A percentile compares a stretch with the other conserved stretches of the same genome.
Evolutionary conservation across 441 rosid genomes (phyloP).

Genomic region (Euphorbia celastroides): DNA sequence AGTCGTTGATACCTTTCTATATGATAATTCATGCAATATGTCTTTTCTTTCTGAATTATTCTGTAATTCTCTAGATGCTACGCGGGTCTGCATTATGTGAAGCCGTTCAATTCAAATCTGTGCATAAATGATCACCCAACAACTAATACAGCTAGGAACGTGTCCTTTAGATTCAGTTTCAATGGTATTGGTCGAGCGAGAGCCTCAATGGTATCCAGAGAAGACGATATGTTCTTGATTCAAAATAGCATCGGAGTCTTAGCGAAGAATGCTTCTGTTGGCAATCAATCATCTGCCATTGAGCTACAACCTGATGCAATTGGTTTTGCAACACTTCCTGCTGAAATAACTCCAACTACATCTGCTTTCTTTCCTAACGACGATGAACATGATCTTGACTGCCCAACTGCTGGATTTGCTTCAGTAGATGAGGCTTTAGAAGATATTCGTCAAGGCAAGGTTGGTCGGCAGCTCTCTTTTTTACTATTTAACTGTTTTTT

Average conservation of each 20-base stretch:
- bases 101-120: conserved; percentile 16
- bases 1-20: too few relatives aligned
- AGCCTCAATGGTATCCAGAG: conserved; percentile 44
- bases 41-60: background rate
- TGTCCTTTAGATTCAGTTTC: conserved; percentile 28
- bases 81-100: conserved; percentile 21
- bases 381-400: conserved; percentile 74
- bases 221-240: conserved; percentile 42
- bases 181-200: conserved; percentile 27
- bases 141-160: conserved; percentile 18
- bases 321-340: conserved; percentile 45
- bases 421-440: conserved; percentile 56
- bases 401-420: conserved; percentile 66
- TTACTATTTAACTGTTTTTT: background rate
- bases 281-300: conserved; percentile 23
- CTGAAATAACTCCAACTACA: conserved; percentile 43
- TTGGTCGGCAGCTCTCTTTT: conserved; percentile 8
- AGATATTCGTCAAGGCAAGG: conserved; percentile 92
- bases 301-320: conserved; percentile 46
- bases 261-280: conserved; percentile 12
- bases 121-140: too few relatives aligned
- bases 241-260: conserved; percentile 31
- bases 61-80: conserved; percentile 14
- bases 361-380: conserved; percentile 6
- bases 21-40: background rate